Evolutionary conservation across 2,329 filamentous ascomycete species (phyloP).

Genomic region (Fusarium verrucosum): DNA sequence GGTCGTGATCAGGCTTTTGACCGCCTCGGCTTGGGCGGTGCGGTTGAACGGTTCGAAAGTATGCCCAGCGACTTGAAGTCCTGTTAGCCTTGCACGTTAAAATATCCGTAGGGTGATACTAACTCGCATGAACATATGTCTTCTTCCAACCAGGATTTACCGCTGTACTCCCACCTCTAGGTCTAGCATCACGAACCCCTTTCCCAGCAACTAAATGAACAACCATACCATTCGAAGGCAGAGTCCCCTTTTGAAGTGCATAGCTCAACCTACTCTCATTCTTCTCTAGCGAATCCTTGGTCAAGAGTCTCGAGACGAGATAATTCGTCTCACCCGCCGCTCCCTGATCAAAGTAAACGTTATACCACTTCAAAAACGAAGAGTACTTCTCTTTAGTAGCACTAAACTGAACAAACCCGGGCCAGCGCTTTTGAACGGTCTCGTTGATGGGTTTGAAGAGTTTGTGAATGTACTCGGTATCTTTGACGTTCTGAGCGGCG

Average conservation of each 20-base stretch:
- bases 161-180: slow-evolving; percentile 57
- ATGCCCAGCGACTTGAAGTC: slow-evolving; percentile 38
- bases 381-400: slow-evolving; percentile 38
- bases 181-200: slow-evolving; percentile 55
- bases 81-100: not conserved
- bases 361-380: slow-evolving; percentile 52
- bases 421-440: slow-evolving; percentile 52
- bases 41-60: slow-evolving; percentile 48
- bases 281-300: slow-evolving; percentile 47
- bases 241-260: slow-evolving; percentile 50
- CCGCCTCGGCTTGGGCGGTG: slow-evolving; percentile 42
- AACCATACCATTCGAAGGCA: slow-evolving; percentile 44
- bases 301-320: slow-evolving; percentile 57
- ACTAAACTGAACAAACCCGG: slow-evolving; percentile 38
- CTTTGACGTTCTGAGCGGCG: slow-evolving; percentile 50
- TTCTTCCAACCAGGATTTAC: slow-evolving; percentile 63
- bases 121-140: slow-evolving; percentile 54
- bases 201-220: slow-evolving; percentile 56
- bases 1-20: slow-evolving; percentile 38
- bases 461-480: slow-evolving; percentile 37
- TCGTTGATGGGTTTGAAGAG: slow-evolving; percentile 51
- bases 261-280: slow-evolving; percentile 44
- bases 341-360: slow-evolving; percentile 49
- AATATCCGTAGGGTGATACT: slow-evolving; percentile 35
- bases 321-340: slow-evolving; percentile 50